Evolutionary conservation across 371 early-diverging fungal genomes (phyloP).

Genomic region (Mucor lusitanicus): DNA sequence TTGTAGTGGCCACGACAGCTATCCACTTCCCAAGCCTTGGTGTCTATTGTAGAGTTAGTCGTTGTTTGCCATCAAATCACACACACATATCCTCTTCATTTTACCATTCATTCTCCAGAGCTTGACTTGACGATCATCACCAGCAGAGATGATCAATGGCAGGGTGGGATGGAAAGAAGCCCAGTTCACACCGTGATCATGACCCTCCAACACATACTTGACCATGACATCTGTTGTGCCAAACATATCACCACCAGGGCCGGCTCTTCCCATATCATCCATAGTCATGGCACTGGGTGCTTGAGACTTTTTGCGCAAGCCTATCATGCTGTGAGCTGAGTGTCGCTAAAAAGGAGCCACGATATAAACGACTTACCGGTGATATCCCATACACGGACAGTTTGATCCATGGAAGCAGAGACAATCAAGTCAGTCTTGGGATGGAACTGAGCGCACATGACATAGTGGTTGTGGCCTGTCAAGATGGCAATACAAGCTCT

Average conservation of each 20-base stretch:
- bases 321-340: slow-evolving; percentile 30
- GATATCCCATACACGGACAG: slow-evolving; percentile 99
- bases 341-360: too few species aligned
- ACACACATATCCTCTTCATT: background rate
- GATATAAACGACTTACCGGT: slow-evolving; percentile 82
- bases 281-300: slow-evolving; percentile 60
- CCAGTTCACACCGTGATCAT: slow-evolving; percentile 99
- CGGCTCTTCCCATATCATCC: slow-evolving; percentile 59
- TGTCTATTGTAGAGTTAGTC: slow-evolving; percentile 53
- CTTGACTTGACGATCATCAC: slow-evolving; percentile 98
- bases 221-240: slow-evolving; percentile 94
- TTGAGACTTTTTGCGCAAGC: slow-evolving; percentile 81
- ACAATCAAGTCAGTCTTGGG: slow-evolving; percentile 95
- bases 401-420: slow-evolving; percentile 97
- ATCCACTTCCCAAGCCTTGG: slow-evolving; percentile 97
- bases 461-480: slow-evolving; percentile 99
- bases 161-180: slow-evolving; percentile 93
- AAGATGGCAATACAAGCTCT: slow-evolving; percentile 95
- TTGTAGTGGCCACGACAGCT: slow-evolving; percentile 98
- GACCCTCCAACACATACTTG: slow-evolving; percentile 98
- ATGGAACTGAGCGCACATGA: slow-evolving; percentile 99
- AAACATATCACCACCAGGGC: slow-evolving; percentile 86
- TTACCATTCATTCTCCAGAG: slow-evolving; percentile 97
- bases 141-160: slow-evolving; percentile 94
- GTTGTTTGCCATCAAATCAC: background rate